Evolutionary conservation across 1,139 yeast species (phyloP), one percentile per base, ranked within the genome.

Genomic region (Taiozyma sp.): DNA sequence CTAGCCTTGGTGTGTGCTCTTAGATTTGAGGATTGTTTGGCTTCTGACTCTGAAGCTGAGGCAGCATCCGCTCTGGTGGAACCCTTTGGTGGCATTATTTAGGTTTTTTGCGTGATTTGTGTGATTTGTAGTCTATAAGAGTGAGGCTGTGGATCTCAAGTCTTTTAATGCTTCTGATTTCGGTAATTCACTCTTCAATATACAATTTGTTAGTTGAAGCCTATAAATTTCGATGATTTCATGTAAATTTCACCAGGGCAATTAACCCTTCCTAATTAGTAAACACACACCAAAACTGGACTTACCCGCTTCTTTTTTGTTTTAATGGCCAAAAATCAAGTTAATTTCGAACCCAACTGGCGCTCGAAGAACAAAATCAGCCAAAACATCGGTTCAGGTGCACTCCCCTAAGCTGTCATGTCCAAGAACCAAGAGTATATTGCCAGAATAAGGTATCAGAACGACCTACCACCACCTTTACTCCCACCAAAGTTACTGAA

Each of bases 381-480:
- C 16, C n/a, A 30, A 32, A 32, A 32, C 36, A 32, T 14, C 36
- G 36, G 19, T 14, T 32, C 36, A 32, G 36, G 36, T 24, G 6
- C 27, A 14, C 8, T 9, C 36, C 34, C 19, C 24, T 16, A 10
- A 9, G 14, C 14, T n/a, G 14, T 23, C 28, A 72, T 72, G 76
- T 70, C 75, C 2, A 69, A 65, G 57, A 81, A 90, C 66, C 97
- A 92, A 69, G 97, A 91, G 60, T 92, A 87, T 65, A 85, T 93
- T 53, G 95, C 96, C 51, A 86, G 88, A 61, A 82, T 88, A 51
- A 80, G 96, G 64, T 93, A 91, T 67, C 82, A 83, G 55, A 93
- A 93, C 66, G 88, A 83, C 63, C 74, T 93, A 36, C 99, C 99
- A 16, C 93, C 97, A 2, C 98, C 99, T 12, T 88, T 95, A 27